Evolutionary conservation across 805 yeast genomes (phyloP).

Genomic region (Kodamaea lidongshanica): DNA sequence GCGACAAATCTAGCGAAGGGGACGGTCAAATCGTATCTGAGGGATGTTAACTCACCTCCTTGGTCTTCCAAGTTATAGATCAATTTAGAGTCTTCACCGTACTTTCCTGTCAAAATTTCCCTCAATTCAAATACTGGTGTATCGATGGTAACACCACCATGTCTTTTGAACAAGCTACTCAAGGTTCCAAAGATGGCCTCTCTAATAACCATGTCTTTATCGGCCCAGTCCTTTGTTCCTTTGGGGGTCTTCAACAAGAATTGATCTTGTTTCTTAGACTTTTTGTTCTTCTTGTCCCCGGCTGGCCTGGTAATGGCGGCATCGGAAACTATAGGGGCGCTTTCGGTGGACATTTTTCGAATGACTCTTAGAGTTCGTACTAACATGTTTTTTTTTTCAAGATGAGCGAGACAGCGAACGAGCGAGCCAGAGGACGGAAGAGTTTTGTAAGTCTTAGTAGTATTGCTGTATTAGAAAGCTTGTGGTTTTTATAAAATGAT

Average conservation of each 20-base stretch:
- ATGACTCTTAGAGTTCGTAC: slow-evolving; percentile 10
- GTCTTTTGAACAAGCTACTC: slow-evolving; percentile 76
- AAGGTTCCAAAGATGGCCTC: slow-evolving; percentile 76
- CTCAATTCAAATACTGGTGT: slow-evolving; percentile 97
- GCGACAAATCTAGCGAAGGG: slow-evolving; percentile 98
- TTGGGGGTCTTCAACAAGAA: slow-evolving; percentile 91
- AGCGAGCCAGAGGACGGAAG: too few relatives aligned
- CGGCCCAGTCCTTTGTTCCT: slow-evolving; percentile 98
- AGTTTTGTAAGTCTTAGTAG: too few relatives aligned
- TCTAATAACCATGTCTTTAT: slow-evolving; percentile 92
- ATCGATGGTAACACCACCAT: slow-evolving; percentile 97
- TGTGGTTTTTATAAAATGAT: too few relatives aligned
- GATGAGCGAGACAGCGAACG: too few relatives aligned
- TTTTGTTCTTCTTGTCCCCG: slow-evolving; percentile 17
- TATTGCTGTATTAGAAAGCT: too few relatives aligned
- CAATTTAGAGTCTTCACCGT: slow-evolving; percentile 96
- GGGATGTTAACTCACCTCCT: slow-evolving; percentile 95
- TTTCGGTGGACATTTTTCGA: slow-evolving; percentile 20
- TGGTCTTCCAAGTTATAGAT: slow-evolving; percentile 96
- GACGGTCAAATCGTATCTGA: slow-evolving; percentile 94
- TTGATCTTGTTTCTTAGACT: slow-evolving; percentile 44
- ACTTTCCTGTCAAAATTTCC: slow-evolving; percentile 93
- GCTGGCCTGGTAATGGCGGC: slow-evolving; percentile 3
- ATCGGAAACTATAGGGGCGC: slow-evolving; percentile 5
- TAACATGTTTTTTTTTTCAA: too few relatives aligned